phyloP scores from a whole-genome alignment of 768 basidiomycete species.

The Mycena crocata region DNA sequence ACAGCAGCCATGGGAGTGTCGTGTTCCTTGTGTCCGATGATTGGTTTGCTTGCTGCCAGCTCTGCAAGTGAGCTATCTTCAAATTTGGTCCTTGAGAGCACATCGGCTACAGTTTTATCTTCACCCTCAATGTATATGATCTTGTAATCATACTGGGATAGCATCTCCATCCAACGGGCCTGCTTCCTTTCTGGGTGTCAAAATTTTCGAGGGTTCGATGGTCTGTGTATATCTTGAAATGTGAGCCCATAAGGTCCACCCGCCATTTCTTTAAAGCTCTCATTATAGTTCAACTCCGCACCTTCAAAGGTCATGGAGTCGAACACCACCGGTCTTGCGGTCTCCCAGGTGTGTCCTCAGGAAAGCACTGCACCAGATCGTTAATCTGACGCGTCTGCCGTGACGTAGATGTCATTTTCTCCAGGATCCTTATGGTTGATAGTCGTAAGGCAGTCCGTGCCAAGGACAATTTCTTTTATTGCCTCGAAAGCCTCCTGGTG shows the following conservation, averaged over 20 bases:
- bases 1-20: neutral
- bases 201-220: neutral
- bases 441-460: no score
- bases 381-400: no score
- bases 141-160: neutral
- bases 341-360: neutral
- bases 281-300: neutral
- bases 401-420: no score
- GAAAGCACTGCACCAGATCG: neutral
- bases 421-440: no score
- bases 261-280: neutral
- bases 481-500: conserved; percentile 30
- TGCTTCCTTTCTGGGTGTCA: neutral
- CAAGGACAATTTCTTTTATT: no score
- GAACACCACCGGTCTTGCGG: neutral
- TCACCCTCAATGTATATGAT: neutral
- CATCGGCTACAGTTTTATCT: neutral
- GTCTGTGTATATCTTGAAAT: neutral
- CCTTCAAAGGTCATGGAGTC: neutral
- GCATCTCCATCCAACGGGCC: neutral
- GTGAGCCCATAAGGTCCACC: neutral
- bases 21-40: neutral
- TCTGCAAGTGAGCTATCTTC: neutral
- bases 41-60: neutral
- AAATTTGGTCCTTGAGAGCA: neutral